Evolutionary conservation across 2,329 filamentous ascomycete species (phyloP).

Genomic region (Clonostachys solani): DNA sequence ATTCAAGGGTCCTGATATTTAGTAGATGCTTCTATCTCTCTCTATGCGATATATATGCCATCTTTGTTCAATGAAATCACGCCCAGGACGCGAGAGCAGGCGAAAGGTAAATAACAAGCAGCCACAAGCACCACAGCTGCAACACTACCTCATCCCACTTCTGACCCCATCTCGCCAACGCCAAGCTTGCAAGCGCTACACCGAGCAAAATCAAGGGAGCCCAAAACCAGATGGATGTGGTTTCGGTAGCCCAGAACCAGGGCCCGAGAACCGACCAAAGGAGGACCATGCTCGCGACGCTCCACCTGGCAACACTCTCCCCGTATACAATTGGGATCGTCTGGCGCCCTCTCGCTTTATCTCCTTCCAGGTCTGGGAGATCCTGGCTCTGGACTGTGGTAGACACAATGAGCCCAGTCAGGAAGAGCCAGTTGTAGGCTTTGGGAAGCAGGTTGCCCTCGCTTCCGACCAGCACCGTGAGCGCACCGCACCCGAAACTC

Average conservation of each 20-base stretch:
- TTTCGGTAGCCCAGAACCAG: constrained; percentile 4
- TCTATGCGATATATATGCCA: too few species aligned
- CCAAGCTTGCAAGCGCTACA: constrained; percentile 4
- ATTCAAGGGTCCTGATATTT: too few species aligned
- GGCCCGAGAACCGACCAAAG: constrained; percentile 9
- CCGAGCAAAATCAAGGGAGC: constrained; percentile 4
- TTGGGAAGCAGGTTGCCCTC: constrained; percentile 4
- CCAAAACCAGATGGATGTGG: not conserved
- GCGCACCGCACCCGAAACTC: constrained; percentile 19
- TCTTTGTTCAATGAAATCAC: too few species aligned
- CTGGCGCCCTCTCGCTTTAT: constrained; percentile 13
- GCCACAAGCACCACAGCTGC: constrained; percentile 16
- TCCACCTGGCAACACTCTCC: constrained; percentile 9
- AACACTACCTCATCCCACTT: constrained; percentile 12
- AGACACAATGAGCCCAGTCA: constrained; percentile 12
- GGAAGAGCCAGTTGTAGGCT: constrained; percentile 11
- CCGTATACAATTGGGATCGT: constrained; percentile 18
- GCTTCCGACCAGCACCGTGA: constrained; percentile 7
- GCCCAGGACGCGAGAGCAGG: constrained; percentile 1
- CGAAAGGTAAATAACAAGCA: constrained; percentile 10
- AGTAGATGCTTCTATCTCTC: too few species aligned
- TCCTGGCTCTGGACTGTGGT: constrained; percentile 21
- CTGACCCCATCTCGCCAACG: constrained; percentile 8
- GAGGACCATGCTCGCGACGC: constrained; percentile 8
- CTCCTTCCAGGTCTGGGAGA: constrained; percentile 16